Evolutionary conservation across 306 rosid genomes (phyloP).

Genomic region (Adenanthera pavonina): DNA sequence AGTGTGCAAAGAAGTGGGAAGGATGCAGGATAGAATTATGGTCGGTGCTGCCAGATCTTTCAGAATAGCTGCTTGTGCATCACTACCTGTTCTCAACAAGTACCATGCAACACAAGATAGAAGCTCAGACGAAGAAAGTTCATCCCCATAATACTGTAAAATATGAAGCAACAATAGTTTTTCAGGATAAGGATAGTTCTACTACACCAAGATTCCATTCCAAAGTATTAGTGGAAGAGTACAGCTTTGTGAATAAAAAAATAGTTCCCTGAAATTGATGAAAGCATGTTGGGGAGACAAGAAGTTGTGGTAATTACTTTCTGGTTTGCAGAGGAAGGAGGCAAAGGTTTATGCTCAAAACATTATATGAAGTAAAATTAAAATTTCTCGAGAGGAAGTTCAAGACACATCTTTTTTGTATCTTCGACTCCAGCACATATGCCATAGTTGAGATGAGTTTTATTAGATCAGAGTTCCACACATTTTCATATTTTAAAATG

Average conservation of each 20-base stretch:
- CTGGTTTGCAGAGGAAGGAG: constrained; percentile 31
- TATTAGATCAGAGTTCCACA: constrained; percentile 53
- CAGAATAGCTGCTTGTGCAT: constrained; percentile 86
- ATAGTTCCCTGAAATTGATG: constrained; percentile 36
- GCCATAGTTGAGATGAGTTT: constrained; percentile 49
- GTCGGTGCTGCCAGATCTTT: constrained; percentile 87
- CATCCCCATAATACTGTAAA: constrained; percentile 65
- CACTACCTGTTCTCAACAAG: constrained; percentile 90
- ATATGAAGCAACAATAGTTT: constrained; percentile 45
- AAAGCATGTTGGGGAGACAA: constrained; percentile 23
- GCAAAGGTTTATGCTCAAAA: constrained; percentile 27
- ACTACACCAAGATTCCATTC: constrained; percentile 24
- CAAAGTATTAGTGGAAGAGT: constrained; percentile 27
- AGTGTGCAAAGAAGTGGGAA: constrained; percentile 97
- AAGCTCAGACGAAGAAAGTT: constrained; percentile 94
- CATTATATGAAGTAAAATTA: constrained; percentile 9
- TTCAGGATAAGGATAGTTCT: constrained; percentile 45
- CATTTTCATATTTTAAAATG: constrained; percentile 50
- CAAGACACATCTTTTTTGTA: constrained; percentile 29
- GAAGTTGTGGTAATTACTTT: constrained; percentile 8
- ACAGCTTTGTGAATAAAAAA: constrained; percentile 14
- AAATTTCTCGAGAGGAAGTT: constrained; percentile 30
- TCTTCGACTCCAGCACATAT: constrained; percentile 35
- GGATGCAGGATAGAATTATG: constrained; percentile 75
- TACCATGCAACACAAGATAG: constrained; percentile 72